Evolutionary conservation across 2,329 filamentous ascomycete species (phyloP).

Genomic region (Monilinia vaccinii-corymbosi): DNA sequence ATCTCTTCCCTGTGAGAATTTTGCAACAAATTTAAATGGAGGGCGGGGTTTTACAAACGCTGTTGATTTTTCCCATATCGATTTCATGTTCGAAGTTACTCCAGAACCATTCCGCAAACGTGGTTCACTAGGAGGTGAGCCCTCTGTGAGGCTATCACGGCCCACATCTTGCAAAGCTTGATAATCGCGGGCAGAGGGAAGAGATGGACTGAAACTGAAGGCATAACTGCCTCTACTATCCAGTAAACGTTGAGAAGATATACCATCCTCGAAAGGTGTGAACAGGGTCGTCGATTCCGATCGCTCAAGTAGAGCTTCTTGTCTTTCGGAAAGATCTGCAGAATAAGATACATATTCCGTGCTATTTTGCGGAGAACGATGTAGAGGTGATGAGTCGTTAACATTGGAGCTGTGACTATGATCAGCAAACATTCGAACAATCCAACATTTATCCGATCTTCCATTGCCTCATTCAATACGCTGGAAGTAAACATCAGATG

Average conservation of each 20-base stretch:
- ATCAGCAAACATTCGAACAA: background rate
- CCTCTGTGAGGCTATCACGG: background rate
- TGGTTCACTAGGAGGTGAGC: background rate
- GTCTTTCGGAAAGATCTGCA: constrained; percentile 1
- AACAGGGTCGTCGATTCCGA: background rate
- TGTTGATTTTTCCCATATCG: background rate
- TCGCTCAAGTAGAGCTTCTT: background rate
- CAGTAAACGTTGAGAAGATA: background rate
- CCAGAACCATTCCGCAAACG: background rate
- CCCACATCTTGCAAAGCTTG: background rate
- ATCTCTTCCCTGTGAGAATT: constrained; percentile 18
- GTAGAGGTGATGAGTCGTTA: background rate
- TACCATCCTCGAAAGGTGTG: background rate
- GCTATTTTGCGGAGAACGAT: background rate
- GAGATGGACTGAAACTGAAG: background rate
- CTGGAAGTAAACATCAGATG: background rate
- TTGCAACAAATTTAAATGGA: constrained; percentile 13
- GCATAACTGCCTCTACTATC: background rate
- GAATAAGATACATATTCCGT: constrained; percentile 1
- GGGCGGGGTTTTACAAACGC: background rate
- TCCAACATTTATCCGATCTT: background rate
- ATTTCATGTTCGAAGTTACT: background rate
- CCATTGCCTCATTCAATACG: background rate
- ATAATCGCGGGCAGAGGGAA: background rate
- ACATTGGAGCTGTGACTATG: background rate